These are phyloP conservation scores for Nicotiana rustica DNA, from an alignment of 305 asterid genomes.

Conservation along the genomic window DNA sequence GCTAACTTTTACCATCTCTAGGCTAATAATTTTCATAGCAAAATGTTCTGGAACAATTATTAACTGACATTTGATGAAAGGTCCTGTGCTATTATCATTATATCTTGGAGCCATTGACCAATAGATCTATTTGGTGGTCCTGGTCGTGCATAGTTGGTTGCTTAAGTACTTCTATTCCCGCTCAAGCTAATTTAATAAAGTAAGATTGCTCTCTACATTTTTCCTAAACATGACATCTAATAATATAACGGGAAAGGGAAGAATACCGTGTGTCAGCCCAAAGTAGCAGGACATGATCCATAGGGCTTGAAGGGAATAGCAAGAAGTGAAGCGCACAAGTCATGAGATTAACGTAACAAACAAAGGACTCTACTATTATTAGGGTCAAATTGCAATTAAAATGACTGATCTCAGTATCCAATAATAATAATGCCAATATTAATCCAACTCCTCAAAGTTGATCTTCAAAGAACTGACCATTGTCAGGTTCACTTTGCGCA, in stretches of 20 bases:
- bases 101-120: conserved; percentile 15
- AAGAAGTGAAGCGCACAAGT: conserved; percentile 24
- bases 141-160: conserved; percentile 23
- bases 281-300: conserved; percentile 24
- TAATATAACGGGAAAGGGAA: background rate
- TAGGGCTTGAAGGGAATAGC: background rate
- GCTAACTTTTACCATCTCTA: conserved; percentile 29
- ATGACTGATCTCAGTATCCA: conserved; percentile 7
- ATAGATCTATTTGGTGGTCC: conserved; percentile 19
- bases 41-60: conserved; percentile 10
- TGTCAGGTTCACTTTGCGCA: conserved; percentile 11
- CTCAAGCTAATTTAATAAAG: background rate
- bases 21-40: background rate
- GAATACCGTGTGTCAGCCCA: background rate
- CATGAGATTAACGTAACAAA: conserved; percentile 18
- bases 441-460: conserved; percentile 23
- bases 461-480: background rate
- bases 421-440: conserved; percentile 14
- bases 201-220: background rate
- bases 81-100: conserved; percentile 17
- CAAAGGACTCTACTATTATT: background rate
- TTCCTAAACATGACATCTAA: background rate
- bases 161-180: background rate
- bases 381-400: background rate
- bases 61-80: conserved; percentile 25